phyloP scores from a whole-genome alignment of 1,139 yeast genomes.

The Hemisphaericaspora xylanilytica region DNA sequence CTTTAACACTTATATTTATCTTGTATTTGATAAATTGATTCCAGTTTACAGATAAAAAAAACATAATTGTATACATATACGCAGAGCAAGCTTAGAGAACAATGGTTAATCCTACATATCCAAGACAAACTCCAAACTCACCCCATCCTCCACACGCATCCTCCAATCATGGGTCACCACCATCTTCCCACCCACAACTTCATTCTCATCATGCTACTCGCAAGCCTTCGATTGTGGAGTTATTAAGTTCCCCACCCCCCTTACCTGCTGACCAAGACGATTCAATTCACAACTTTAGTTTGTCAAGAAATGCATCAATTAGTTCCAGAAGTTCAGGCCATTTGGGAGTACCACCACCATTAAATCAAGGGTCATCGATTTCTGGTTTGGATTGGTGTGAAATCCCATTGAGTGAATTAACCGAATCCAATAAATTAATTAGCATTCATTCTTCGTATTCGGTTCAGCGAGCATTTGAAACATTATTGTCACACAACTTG shows the following conservation, averaged over 20 bases:
- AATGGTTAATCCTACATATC: constrained; percentile 6
- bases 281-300: constrained; percentile 32
- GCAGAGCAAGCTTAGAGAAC: not conserved
- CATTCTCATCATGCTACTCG: constrained; percentile 31
- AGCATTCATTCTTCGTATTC: constrained; percentile 60
- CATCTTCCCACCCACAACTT: constrained; percentile 2
- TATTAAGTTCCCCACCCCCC: constrained; percentile 83
- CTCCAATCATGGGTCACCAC: constrained; percentile 2
- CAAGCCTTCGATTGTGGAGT: constrained; percentile 77
- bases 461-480: constrained; percentile 85
- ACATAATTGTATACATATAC: not conserved
- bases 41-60: no score
- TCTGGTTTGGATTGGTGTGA: constrained; percentile 66
- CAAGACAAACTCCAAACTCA: constrained; percentile 6
- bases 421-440: constrained; percentile 75
- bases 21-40: no score
- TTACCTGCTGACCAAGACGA: constrained; percentile 40
- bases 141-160: constrained; percentile 4
- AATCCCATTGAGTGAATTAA: constrained; percentile 65
- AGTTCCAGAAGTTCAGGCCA: constrained; percentile 30
- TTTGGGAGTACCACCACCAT: constrained; percentile 9
- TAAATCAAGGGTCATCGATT: constrained; percentile 11
- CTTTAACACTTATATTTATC: no score
- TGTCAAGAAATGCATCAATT: constrained; percentile 45
- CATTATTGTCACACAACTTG: constrained; percentile 64